These are phyloP conservation scores for Pugionium cornutum DNA, from an alignment of 345 rosid genomes.

Conservation along the genomic window DNA sequence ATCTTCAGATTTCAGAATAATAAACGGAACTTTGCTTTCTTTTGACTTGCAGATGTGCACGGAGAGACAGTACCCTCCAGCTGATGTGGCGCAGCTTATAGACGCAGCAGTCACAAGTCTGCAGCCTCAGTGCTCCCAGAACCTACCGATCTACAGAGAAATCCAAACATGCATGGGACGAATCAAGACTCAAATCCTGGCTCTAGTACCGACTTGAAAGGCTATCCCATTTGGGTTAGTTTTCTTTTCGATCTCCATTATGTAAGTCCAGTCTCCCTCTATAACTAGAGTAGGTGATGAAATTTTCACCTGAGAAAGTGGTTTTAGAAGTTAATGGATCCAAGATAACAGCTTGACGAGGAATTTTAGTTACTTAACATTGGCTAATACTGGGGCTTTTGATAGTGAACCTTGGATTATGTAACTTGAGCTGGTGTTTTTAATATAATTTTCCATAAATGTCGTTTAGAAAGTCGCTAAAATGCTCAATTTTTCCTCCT, in stretches of 20 bases:
- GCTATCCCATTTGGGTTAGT: conserved; percentile 4
- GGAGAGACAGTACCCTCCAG: conserved; percentile 80
- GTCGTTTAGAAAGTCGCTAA: background rate
- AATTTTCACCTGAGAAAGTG: conserved; percentile 24
- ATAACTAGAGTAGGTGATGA: conserved; percentile 26
- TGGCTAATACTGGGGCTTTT: conserved; percentile 21
- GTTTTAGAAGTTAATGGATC: conserved; percentile 25
- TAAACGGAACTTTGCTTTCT: conserved; percentile 18
- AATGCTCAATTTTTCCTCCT: background rate
- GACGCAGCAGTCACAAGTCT: conserved; percentile 77
- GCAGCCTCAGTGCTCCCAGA: conserved; percentile 80
- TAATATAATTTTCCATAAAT: conserved; percentile 24
- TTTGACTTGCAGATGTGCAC: conserved; percentile 70
- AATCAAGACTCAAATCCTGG: conserved; percentile 88
- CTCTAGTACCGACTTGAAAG: conserved; percentile 70
- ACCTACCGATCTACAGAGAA: conserved; percentile 75
- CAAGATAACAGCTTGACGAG: conserved; percentile 34
- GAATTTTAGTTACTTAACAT: conserved; percentile 23
- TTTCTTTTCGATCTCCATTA: background rate
- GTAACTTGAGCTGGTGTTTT: conserved; percentile 29
- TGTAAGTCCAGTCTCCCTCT: conserved; percentile 19
- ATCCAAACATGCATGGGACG: conserved; percentile 93
- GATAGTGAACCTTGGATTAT: conserved; percentile 22
- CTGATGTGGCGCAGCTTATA: conserved; percentile 91
- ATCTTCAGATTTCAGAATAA: background rate